These are phyloP conservation scores for Elsinoe batatas DNA, from an alignment of 2,329 filamentous ascomycete species.

Conservation along the genomic window DNA sequence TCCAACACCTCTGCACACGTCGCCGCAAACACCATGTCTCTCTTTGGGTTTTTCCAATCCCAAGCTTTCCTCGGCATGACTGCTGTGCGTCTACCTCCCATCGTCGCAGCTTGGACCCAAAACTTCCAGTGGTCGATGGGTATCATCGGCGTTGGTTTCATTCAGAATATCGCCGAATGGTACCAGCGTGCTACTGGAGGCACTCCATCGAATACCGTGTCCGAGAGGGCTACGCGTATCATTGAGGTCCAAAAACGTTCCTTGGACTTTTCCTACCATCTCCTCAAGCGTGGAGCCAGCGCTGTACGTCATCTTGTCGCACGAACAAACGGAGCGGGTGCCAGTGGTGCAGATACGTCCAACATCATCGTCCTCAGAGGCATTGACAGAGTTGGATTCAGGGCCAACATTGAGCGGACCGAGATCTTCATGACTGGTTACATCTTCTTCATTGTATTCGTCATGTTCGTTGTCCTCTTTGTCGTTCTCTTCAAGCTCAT, in stretches of 20 bases:
- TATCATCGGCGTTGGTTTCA: conserved; percentile 76
- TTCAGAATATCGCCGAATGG: conserved; percentile 86
- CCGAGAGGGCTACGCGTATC: conserved; percentile 62
- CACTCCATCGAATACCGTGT: conserved; percentile 67
- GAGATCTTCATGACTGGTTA: conserved; percentile 92
- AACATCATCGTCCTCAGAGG: conserved; percentile 54
- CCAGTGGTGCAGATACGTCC: conserved; percentile 24
- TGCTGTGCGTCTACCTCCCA: conserved; percentile 69
- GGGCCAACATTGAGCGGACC: conserved; percentile 71
- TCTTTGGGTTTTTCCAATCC: conserved; percentile 89
- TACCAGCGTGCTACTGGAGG: conserved; percentile 91
- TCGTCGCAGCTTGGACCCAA: conserved; percentile 88
- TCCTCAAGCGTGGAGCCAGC: conserved; percentile 46
- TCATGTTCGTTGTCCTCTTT: conserved; percentile 60
- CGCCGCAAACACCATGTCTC: conserved; percentile 83
- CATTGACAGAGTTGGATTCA: conserved; percentile 83
- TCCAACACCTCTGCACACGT: conserved; percentile 92
- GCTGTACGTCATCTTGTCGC: conserved; percentile 34
- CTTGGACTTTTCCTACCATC: conserved; percentile 33
- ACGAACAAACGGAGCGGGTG: conserved; percentile 21
- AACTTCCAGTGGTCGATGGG: conserved; percentile 99
- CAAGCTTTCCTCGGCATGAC: conserved; percentile 87
- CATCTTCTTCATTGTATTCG: conserved; percentile 78
- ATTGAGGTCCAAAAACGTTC: conserved; percentile 70
- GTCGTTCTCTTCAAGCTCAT: conserved; percentile 72